Conservation (phyloP, 495 filamentous ascomycete species). For the Thermothielavioides terrestris region DNA sequence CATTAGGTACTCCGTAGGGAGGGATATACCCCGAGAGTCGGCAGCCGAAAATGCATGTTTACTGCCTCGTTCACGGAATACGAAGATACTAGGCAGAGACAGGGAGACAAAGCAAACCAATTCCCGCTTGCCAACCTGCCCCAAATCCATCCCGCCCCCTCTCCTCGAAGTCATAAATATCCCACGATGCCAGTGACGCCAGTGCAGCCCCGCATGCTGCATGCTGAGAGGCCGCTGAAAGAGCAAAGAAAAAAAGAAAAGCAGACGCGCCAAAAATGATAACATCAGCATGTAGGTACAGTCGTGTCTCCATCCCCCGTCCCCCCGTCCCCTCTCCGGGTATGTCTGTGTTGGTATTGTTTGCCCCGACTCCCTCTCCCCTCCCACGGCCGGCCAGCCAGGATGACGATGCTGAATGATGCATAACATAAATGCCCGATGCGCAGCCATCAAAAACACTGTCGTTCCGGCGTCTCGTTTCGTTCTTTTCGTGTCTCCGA, state of each 20-base stretch:
- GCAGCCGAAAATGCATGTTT: no score
- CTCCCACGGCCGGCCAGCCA: background rate
- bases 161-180: background rate
- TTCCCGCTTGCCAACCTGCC: no score
- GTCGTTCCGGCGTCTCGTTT: background rate
- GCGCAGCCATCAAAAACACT: background rate
- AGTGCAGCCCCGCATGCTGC: background rate
- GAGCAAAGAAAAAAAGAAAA: constrained; percentile 3
- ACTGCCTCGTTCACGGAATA: no score
- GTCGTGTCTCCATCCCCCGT: no score
- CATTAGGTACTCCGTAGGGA: constrained; percentile 1
- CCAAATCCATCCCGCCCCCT: no score
- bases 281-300: constrained; percentile 2
- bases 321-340: background rate
- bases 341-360: background rate
- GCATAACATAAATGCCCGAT: background rate
- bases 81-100: background rate
- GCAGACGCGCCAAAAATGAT: constrained; percentile 4
- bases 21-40: no score
- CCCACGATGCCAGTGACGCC: background rate
- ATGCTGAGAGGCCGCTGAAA: background rate
- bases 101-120: background rate
- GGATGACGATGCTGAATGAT: background rate
- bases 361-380: background rate
- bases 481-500: background rate